Base-by-base conservation (phyloP, 306 rosid genomes). In the Lotus japonicus region DNA sequence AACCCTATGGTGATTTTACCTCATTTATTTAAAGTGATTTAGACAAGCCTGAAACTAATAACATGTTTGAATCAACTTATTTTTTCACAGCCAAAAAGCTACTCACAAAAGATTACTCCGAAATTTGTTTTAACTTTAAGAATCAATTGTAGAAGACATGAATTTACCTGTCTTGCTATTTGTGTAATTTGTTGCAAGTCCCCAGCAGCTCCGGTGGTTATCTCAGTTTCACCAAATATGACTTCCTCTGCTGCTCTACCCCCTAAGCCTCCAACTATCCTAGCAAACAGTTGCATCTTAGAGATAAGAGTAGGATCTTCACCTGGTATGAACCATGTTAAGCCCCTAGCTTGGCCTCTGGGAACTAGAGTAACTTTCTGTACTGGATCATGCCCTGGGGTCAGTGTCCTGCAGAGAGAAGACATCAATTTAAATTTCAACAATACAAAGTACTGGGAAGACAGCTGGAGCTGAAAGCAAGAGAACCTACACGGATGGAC, bases 201-300 rank as follows among this genome's bases (percentile, higher is more conserved):
- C 14, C 91, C 94, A 11, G 89, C 88, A 28, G 91, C 96, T 17
- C 96, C 91, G 3, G 88, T 89, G 19, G 94, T 87, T 50, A 85
- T 79, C 64, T 89, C 96, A n/a, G 88, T 67, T 60, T 89, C 89
- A 8, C 94, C 91, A 71, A 89, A 87, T 35, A 89, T 83, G 9
- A 89, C 21, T 74, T 89, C 96, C 72, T 89, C 96, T 4, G 94
- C 86, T 52, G 94, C 96, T 68, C 94, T 76, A 8, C 94, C 96
- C 3, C 94, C 94, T 33, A 87, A 31, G 2, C 94, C 96, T 55
- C 88, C 88, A 36, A 89, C 91, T 11, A 87, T 87, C 87, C 94
- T 85, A 3, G 91, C 94, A 66, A 85, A 85, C 5, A 89, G 59
- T 74, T 87, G 91, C 4, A 83, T 84, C 84, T 83, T 87, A 16